phyloP scores from a whole-genome alignment of 805 yeast genomes.

The Cyberlindnera euphorbiiphila region DNA sequence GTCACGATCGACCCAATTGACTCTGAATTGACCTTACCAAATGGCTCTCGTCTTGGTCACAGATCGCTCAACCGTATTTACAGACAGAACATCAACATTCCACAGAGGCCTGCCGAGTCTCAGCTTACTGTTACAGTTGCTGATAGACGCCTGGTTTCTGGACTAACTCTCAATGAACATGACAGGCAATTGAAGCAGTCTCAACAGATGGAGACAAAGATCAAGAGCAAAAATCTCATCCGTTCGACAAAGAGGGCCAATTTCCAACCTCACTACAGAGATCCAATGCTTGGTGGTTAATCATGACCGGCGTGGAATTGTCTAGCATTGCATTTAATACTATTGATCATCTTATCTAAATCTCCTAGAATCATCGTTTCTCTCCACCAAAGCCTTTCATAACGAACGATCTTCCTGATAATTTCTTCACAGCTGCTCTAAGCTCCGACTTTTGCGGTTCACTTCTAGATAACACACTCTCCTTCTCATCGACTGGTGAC shows the following conservation, averaged over 20 bases:
- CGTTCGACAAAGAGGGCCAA: conserved; percentile 69
- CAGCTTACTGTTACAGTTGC: too few relatives aligned
- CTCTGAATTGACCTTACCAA: conserved; percentile 65
- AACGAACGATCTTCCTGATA: conserved; percentile 31
- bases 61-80: conserved; percentile 68
- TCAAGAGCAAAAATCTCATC: conserved; percentile 35
- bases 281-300: conserved; percentile 50
- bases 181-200: conserved; percentile 46
- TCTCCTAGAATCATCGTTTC: background rate
- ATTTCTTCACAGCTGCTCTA: conserved; percentile 27
- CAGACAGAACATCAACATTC: conserved; percentile 56
- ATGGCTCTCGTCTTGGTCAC: conserved; percentile 80
- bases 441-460: conserved; percentile 13
- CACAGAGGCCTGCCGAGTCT: conserved; percentile 51
- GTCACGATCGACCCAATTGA: conserved; percentile 52
- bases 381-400: conserved; percentile 29
- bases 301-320: background rate
- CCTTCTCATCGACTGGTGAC: conserved; percentile 17
- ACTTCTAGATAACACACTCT: conserved; percentile 1
- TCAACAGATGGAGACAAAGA: conserved; percentile 41
- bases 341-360: background rate
- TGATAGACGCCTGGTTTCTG: conserved; percentile 40
- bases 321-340: background rate
- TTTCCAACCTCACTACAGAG: conserved; percentile 82
- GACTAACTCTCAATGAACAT: conserved; percentile 64